Evolutionary conservation across 371 early-diverging fungal genomes (phyloP).

Genomic region (Rhizopus microsporus): DNA sequence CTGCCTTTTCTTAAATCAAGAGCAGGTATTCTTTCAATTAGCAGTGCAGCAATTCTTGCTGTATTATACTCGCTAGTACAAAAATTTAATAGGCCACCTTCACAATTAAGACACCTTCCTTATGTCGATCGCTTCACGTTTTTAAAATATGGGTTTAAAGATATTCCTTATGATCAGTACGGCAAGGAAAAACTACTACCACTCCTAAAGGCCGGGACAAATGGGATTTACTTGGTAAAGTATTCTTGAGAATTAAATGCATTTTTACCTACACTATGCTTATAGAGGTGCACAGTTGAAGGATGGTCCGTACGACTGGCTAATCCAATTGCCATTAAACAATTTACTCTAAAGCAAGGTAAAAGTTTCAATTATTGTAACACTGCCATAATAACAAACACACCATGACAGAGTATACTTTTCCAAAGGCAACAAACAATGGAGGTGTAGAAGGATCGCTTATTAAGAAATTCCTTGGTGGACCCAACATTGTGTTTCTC

Average conservation of each 20-base stretch:
- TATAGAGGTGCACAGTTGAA: slow-evolving; percentile 6
- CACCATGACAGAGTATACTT: slow-evolving; percentile 5
- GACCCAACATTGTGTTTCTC: slow-evolving; percentile 28
- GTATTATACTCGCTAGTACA: slow-evolving; percentile 9
- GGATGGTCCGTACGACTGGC: slow-evolving; percentile 16
- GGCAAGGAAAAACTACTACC: slow-evolving; percentile 13
- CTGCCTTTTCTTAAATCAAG: slow-evolving; percentile 2
- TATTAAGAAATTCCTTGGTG: slow-evolving; percentile 19
- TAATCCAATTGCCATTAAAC: slow-evolving; percentile 16
- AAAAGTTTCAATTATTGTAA: neutral
- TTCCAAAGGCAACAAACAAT: slow-evolving; percentile 20
- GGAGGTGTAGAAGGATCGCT: slow-evolving; percentile 20
- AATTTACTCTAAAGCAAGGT: slow-evolving; percentile 16
- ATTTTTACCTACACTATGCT: neutral
- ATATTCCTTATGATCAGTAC: slow-evolving; percentile 13
- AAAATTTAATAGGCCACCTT: slow-evolving; percentile 13
- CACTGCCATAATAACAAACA: neutral
- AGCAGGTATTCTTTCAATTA: slow-evolving; percentile 4
- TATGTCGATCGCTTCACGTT: slow-evolving; percentile 10
- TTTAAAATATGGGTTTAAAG: slow-evolving; percentile 7
- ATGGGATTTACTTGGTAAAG: slow-evolving; percentile 10
- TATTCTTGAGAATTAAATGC: neutral
- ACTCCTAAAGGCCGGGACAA: neutral
- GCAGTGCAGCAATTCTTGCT: slow-evolving; percentile 10
- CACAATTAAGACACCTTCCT: slow-evolving; percentile 11